Evolutionary conservation across 148 eudicot genomes (phyloP).

Genomic region (Rhododendron ferrugineum): DNA sequence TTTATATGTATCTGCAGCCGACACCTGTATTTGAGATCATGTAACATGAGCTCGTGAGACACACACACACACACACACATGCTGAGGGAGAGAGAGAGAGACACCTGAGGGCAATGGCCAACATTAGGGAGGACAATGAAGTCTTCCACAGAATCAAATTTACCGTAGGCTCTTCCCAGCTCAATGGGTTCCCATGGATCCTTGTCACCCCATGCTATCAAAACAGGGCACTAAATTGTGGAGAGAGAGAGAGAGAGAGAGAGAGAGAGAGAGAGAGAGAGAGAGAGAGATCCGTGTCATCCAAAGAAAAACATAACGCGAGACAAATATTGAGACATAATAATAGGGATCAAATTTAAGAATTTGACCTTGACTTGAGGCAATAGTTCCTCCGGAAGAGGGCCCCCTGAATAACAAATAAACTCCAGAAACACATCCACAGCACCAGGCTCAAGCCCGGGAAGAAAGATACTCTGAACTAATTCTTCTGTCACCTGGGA

Average conservation of each 20-base stretch:
- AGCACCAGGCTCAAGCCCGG: slow-evolving; percentile 96
- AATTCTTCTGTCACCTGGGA: slow-evolving; percentile 93
- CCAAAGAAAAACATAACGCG: neutral
- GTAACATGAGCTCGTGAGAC: neutral
- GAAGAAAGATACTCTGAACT: slow-evolving; percentile 76
- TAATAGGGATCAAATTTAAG: neutral
- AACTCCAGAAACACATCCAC: slow-evolving; percentile 95
- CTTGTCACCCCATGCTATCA: slow-evolving; percentile 96
- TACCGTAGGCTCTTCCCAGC: slow-evolving; percentile 71
- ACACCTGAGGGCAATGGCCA: slow-evolving; percentile 98
- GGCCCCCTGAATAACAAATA: slow-evolving; percentile 92
- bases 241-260: neutral
- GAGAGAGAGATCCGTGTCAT: neutral
- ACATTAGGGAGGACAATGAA: slow-evolving; percentile 80
- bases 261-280: neutral
- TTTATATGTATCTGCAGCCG: neutral
- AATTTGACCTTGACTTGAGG: slow-evolving; percentile 82
- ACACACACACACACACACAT: neutral
- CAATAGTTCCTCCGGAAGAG: slow-evolving; percentile 91
- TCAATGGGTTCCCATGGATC: slow-evolving; percentile 99
- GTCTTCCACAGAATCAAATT: slow-evolving; percentile 73
- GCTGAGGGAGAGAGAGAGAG: slow-evolving; percentile 6
- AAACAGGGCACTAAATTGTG: slow-evolving; percentile 53
- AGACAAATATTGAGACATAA: neutral
- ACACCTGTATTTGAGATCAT: neutral